Conservation (phyloP, 2,329 filamentous ascomycete species). For the Diaporthe eres region DNA sequence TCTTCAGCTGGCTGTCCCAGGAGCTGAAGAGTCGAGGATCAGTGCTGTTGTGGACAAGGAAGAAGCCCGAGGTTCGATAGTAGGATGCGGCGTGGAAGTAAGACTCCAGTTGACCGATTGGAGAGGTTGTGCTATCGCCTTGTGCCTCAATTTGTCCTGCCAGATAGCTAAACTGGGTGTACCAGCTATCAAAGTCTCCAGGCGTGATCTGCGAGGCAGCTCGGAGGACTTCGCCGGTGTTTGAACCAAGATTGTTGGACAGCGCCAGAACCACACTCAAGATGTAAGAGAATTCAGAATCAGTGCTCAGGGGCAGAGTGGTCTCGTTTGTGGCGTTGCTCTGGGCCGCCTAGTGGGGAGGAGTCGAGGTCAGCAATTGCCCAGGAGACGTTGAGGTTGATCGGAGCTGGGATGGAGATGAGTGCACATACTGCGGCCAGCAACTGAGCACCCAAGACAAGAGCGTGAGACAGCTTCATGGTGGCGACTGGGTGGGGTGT, state of each 20-base stretch:
- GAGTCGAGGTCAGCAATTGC: background rate
- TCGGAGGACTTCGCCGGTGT: conserved; percentile 52
- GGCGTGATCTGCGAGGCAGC: conserved; percentile 47
- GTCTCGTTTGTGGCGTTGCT: conserved; percentile 6
- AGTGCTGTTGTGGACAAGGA: conserved; percentile 55
- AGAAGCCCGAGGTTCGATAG: conserved; percentile 59
- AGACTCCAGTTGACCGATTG: conserved; percentile 46
- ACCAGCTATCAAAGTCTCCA: conserved; percentile 46
- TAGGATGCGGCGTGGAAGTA: conserved; percentile 57
- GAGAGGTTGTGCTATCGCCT: conserved; percentile 45
- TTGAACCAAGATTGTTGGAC: conserved; percentile 45
- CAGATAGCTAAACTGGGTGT: conserved; percentile 46
- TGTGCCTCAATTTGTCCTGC: conserved; percentile 43
- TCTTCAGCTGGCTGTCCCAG: conserved; percentile 53
- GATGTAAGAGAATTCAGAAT: background rate
- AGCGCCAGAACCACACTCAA: conserved; percentile 1
- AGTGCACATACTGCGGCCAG: background rate
- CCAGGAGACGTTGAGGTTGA: background rate
- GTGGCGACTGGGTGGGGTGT: background rate
- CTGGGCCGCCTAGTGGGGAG: background rate
- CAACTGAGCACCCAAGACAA: background rate
- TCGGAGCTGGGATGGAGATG: background rate
- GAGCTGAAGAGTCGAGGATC: conserved; percentile 56
- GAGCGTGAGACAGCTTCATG: background rate
- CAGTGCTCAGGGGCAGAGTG: background rate